Conservation (phyloP, 2,329 filamentous ascomycete species). For the Tolypocladium sp. region DNA sequence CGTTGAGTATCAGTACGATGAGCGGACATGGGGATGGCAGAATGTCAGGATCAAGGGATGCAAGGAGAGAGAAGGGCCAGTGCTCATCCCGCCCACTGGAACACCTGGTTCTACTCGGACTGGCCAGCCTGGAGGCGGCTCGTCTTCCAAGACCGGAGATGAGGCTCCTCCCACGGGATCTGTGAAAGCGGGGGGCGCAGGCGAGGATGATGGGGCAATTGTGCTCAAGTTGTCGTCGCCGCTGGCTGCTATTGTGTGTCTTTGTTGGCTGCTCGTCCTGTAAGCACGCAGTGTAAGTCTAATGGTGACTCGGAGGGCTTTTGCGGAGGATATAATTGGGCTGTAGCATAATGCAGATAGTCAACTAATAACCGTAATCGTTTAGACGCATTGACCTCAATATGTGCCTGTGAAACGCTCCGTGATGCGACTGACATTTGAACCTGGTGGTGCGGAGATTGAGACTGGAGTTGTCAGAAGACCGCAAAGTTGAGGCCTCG, state of each 20-base stretch:
- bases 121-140: neutral
- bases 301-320: neutral
- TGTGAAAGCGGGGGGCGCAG: neutral
- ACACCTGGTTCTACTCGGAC: neutral
- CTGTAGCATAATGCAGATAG: neutral
- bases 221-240: conserved; percentile 4
- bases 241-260: conserved; percentile 5
- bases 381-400: neutral
- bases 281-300: neutral
- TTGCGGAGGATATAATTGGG: neutral
- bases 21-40: conserved; percentile 17
- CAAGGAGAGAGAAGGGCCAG: conserved; percentile 2
- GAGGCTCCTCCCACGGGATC: conserved; percentile 1
- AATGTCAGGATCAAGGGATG: conserved; percentile 18
- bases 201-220: conserved; percentile 3
- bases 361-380: neutral
- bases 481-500: too few species aligned
- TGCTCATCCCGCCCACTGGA: neutral
- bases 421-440: neutral
- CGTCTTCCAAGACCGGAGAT: conserved; percentile 1
- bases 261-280: conserved; percentile 7
- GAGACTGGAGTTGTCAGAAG: neutral
- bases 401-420: neutral
- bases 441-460: neutral
- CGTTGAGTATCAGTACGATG: conserved; percentile 18